A percentile compares a stretch with the other conserved stretches of the same genome.
Conservation (phyloP, 2,329 filamentous ascomycete species). For the Aspergillus sp. region DNA sequence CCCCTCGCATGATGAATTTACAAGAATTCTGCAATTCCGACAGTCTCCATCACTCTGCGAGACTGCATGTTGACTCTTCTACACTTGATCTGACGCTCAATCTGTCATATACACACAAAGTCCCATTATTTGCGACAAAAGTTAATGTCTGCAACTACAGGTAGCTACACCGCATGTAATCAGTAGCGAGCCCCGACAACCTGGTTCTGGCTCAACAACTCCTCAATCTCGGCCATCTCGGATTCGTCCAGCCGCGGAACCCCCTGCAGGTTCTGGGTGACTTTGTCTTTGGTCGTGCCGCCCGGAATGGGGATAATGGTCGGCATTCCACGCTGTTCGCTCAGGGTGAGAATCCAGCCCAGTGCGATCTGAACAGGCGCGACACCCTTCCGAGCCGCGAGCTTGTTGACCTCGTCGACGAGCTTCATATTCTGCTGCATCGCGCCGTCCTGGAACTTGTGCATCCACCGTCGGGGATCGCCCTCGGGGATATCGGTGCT, state of each 20-base stretch:
- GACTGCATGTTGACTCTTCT: conserved; percentile 38
- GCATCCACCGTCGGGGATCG: conserved; percentile 35
- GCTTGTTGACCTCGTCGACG: conserved; percentile 35
- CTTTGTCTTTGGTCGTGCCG: conserved; percentile 27
- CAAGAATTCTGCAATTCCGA: conserved; percentile 40
- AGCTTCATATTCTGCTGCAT: conserved; percentile 43
- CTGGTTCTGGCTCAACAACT: conserved; percentile 40
- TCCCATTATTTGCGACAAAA: too few species aligned
- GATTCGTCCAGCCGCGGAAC: conserved; percentile 21
- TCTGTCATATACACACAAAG: too few species aligned
- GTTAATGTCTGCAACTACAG: too few species aligned
- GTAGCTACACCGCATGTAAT: too few species aligned
- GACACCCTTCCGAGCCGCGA: conserved; percentile 38
- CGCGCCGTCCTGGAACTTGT: conserved; percentile 44
- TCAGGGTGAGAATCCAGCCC: conserved; percentile 40
- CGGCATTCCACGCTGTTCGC: conserved; percentile 35
- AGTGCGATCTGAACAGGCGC: conserved; percentile 41
- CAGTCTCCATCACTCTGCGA: conserved; percentile 32
- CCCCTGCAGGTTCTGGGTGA: conserved; percentile 25
- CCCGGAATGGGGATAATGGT: conserved; percentile 31
- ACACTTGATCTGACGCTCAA: conserved; percentile 37
- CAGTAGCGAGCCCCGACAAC: conserved; percentile 25
- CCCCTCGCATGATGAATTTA: conserved; percentile 26
- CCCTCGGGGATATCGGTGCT: conserved; percentile 39
- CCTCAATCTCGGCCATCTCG: conserved; percentile 42